Evolutionary conservation across 169 alveolate species (phyloP), one percentile per base, ranked within the genome.

Genomic region (Eimeria brunetti): DNA sequence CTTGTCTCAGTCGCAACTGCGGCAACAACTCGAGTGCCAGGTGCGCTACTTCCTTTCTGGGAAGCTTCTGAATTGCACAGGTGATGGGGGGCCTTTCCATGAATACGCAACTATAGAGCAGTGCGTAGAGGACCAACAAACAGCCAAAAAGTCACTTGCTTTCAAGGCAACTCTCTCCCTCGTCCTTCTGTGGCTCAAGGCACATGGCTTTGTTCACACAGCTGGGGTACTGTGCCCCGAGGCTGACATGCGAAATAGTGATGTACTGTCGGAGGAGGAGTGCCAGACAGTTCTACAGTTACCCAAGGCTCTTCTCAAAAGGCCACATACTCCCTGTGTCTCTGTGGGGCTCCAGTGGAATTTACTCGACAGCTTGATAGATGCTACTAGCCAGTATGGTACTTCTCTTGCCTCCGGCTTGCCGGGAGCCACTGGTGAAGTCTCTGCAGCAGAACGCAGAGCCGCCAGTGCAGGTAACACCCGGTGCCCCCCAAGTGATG

Each of bases 21-120:
- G 80, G 67, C 92, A 86, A 58, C 92, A 86, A 44, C 80, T 86
- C n/a, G 92, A 62, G 27, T 86, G 92, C 30, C 92, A 86, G 53
- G 92, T 86, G 81, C 92, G 92, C 36, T 86, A 86, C 92, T 86
- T 86, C 60, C 78, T 86, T 20, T 58, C 92, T 44, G 78, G 92
- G 30, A 86, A 41, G 38, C 81, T 86, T 41, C 22, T 86, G 60
- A 86, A 86, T 30, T 60, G 64, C 36, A 11, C 92, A 44, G 33
- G 16, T 30, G 58, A 58, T 22, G 64, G 51, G 49, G 67, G 44
- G 41, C 7, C 14, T 30, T 7, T 38, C 30, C 30, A 22, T 56
- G 90, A 36, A 33, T n/a, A 4, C 18, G 38, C 41, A 58, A 24
- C 33, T 30, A 4, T 38, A 53, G 56, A 51, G 7, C 90, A 30